Conservation (phyloP, 768 basidiomycete species). For the Boletellus emodensis region DNA sequence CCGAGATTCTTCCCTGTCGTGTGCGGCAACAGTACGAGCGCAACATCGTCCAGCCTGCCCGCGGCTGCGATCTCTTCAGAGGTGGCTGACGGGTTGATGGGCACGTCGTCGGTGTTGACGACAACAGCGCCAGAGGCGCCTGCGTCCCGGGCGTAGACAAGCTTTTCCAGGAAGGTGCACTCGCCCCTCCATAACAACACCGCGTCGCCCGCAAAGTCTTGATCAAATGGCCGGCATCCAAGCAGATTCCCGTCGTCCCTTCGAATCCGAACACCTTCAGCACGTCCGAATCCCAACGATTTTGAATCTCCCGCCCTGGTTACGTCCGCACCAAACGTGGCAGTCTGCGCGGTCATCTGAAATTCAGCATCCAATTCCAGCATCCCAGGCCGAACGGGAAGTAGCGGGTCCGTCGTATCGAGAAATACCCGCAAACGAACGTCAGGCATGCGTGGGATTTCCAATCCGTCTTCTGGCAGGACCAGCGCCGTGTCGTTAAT, state of each 20-base stretch:
- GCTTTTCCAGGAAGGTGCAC: conserved; percentile 88
- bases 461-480: conserved; percentile 31
- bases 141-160: conserved; percentile 60
- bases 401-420: conserved; percentile 46
- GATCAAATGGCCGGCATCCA: conserved; percentile 58
- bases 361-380: conserved; percentile 42
- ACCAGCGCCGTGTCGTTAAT: conserved; percentile 61
- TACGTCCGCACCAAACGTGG: conserved; percentile 68
- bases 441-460: conserved; percentile 31
- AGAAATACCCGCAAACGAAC: conserved; percentile 59
- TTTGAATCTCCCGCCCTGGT: conserved; percentile 24
- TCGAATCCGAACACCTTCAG: conserved; percentile 52
- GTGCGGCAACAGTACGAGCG: conserved; percentile 54
- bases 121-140: conserved; percentile 80
- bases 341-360: conserved; percentile 57
- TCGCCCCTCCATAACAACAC: conserved; percentile 70
- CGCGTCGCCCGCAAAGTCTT: conserved; percentile 45
- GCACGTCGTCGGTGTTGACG: conserved; percentile 55
- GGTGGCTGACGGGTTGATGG: conserved; percentile 65
- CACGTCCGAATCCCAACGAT: conserved; percentile 44
- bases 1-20: conserved; percentile 50
- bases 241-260: conserved; percentile 48
- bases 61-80: conserved; percentile 50
- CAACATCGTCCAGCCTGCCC: conserved; percentile 56
- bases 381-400: conserved; percentile 37